phyloP scores from a whole-genome alignment of 2,329 filamentous ascomycete species.

The Claviceps cyperi region DNA sequence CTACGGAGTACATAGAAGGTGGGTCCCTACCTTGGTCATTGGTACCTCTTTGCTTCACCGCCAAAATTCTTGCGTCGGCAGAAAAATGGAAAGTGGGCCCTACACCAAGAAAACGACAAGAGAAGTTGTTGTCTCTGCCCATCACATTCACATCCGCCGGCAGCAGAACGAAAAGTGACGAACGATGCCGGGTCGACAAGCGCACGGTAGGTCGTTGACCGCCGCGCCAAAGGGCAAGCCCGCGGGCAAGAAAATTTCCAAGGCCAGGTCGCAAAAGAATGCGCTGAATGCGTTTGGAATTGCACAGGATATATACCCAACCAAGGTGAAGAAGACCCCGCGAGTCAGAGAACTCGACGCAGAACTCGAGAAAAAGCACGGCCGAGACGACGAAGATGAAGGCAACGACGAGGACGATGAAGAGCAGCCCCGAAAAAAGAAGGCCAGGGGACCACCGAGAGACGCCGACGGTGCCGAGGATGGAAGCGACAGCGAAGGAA shows the following conservation, averaged over 20 bases:
- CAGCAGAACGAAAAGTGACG: slow-evolving; percentile 5
- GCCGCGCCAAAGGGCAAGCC: slow-evolving; percentile 21
- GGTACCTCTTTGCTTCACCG: slow-evolving; percentile 14
- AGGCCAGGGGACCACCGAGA: slow-evolving; percentile 27
- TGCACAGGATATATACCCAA: slow-evolving; percentile 37
- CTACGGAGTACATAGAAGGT: no score
- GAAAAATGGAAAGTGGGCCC: slow-evolving; percentile 11
- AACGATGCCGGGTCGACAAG: slow-evolving; percentile 42
- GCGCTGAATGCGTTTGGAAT: slow-evolving; percentile 44
- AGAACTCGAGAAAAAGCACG: slow-evolving; percentile 29
- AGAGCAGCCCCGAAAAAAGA: slow-evolving; percentile 30
- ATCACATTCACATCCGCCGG: background rate
- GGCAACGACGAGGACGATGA: slow-evolving; percentile 30
- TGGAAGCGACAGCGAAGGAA: slow-evolving; percentile 73
- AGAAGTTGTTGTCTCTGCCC: background rate
- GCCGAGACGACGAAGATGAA: slow-evolving; percentile 28
- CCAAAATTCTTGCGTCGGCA: slow-evolving; percentile 17
- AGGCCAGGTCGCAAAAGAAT: slow-evolving; percentile 32
- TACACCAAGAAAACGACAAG: background rate
- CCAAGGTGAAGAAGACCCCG: slow-evolving; percentile 31
- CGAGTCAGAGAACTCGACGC: slow-evolving; percentile 38
- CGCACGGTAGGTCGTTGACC: slow-evolving; percentile 39
- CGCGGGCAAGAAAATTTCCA: slow-evolving; percentile 26
- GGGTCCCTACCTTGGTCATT: slow-evolving; percentile 8
- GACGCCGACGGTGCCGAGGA: slow-evolving; percentile 49